phyloP scores from a whole-genome alignment of 2,329 filamentous ascomycete species.

The Hypoxylon sp. region DNA sequence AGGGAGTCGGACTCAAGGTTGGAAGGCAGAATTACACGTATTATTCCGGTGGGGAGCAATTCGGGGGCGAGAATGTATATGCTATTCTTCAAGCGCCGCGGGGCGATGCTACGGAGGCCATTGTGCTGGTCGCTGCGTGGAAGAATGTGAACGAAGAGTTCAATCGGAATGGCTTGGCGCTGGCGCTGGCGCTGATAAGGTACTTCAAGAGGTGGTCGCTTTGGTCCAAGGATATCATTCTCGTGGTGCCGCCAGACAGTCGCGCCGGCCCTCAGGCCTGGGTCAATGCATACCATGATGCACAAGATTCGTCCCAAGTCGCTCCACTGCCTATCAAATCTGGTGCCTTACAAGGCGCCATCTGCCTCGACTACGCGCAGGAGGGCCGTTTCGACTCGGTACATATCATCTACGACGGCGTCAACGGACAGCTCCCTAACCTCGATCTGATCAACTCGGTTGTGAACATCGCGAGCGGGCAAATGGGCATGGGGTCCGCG shows the following conservation, averaged over 20 bases:
- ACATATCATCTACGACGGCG: slow-evolving; percentile 93
- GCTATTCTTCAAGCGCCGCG: slow-evolving; percentile 93
- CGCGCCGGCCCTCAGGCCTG: slow-evolving; percentile 93
- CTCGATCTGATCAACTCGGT: slow-evolving; percentile 96
- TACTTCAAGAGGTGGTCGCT: slow-evolving; percentile 99
- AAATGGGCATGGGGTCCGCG: slow-evolving; percentile 89
- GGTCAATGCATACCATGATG: slow-evolving; percentile 97
- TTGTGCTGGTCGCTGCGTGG: slow-evolving; percentile 93
- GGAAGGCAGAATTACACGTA: slow-evolving; percentile 92
- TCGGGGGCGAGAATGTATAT: slow-evolving; percentile 91
- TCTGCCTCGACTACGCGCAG: slow-evolving; percentile 94
- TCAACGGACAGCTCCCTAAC: slow-evolving; percentile 96
- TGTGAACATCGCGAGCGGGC: slow-evolving; percentile 86
- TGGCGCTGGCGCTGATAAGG: slow-evolving; percentile 87
- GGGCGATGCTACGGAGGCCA: slow-evolving; percentile 96
- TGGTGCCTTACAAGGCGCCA: slow-evolving; percentile 90
- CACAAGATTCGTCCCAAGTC: slow-evolving; percentile 79
- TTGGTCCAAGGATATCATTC: slow-evolving; percentile 98
- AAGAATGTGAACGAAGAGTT: slow-evolving; percentile 82
- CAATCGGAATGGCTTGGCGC: slow-evolving; percentile 89
- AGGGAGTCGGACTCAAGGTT: slow-evolving; percentile 85
- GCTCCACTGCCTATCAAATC: slow-evolving; percentile 89
- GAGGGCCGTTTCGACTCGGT: slow-evolving; percentile 88
- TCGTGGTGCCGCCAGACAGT: slow-evolving; percentile 90
- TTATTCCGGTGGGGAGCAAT: slow-evolving; percentile 78